Evolutionary conservation across 345 rosid species (phyloP).

Genomic region (Populus davidiana): DNA sequence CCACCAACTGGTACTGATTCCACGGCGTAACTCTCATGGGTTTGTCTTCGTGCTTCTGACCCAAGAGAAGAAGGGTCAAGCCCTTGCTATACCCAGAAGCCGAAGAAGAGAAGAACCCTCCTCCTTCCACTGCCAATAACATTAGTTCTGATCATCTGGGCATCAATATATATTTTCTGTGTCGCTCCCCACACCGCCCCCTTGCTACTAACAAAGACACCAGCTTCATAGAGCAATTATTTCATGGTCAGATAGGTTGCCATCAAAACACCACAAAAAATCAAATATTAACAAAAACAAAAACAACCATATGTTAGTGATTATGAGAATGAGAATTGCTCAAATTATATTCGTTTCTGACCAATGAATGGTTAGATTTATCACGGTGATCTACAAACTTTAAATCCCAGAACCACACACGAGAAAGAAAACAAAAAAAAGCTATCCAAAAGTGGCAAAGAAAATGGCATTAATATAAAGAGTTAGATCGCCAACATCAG

Average conservation of each 20-base stretch:
- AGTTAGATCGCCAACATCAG: neutral
- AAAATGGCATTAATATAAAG: neutral
- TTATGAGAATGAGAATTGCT: neutral
- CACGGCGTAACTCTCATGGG: constrained; percentile 96
- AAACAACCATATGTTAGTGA: neutral
- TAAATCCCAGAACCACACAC: neutral
- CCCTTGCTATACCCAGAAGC: constrained; percentile 94
- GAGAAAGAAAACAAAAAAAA: neutral
- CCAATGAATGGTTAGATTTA: neutral
- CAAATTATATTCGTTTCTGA: neutral
- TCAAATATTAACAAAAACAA: neutral
- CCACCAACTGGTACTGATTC: constrained; percentile 95
- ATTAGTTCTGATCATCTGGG: constrained; percentile 81
- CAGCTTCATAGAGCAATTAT: constrained; percentile 23
- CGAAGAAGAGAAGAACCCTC: constrained; percentile 96
- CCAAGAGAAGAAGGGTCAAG: constrained; percentile 80
- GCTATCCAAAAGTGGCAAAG: neutral
- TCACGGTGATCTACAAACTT: neutral
- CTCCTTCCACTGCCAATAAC: constrained; percentile 98
- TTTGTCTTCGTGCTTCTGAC: constrained; percentile 72
- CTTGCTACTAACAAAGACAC: constrained; percentile 6
- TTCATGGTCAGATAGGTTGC: constrained; percentile 27
- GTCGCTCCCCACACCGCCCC: constrained; percentile 27
- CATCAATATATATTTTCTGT: constrained; percentile 17
- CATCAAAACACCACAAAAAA: constrained; percentile 2